Base-by-base conservation (phyloP, 768 basidiomycete genomes). In the Xanthoconium purpureum region DNA sequence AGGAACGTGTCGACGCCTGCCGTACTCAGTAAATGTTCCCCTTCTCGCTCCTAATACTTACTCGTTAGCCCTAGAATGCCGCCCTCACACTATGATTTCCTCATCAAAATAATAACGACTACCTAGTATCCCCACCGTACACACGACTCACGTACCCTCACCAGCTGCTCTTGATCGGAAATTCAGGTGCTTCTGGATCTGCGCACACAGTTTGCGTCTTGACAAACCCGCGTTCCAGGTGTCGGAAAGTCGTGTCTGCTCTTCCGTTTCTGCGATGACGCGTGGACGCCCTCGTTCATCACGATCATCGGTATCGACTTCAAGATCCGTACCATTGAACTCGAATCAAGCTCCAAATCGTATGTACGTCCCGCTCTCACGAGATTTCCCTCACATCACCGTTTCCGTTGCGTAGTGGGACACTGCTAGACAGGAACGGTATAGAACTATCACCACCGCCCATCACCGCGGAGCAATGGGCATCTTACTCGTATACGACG, bases 311-410 rank as follows among this genome's bases (percentile, higher is more conserved):
- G 96, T 56, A 95, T 98, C 64, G 94, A 97, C 84, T 97, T 97
- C 82, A 96, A 95, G 87, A 98, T 98, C 75, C 87, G 96, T 35
- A 98, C 95, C 50, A 98, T 98, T 71, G 95, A 98, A 73, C 82
- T 98, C 48, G 96, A 98, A 94, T 98, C 72, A 98, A 98, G 76
- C 83, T 98, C n/a, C 96, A 98, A 75, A 98, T 98, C 72, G 95
- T 96, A 62, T 63, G 91, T 81, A 13, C 15, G 30, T 24, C 8
- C 5, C 8, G 7, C 18, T 17, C 42, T 17, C 24, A 5, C 44
- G 36, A 47, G 29, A 39, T 33, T 5, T 28, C 43, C 1, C 47
- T 57, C 46, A 58, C 28, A 8, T n/a, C 11, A 30, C 32, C 30
- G 24, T 11, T 5, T 20, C 24, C 52, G 35, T 55, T 40, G 47